Conservation (phyloP, 179 eudicot species). For the Beta lomatogona region DNA sequence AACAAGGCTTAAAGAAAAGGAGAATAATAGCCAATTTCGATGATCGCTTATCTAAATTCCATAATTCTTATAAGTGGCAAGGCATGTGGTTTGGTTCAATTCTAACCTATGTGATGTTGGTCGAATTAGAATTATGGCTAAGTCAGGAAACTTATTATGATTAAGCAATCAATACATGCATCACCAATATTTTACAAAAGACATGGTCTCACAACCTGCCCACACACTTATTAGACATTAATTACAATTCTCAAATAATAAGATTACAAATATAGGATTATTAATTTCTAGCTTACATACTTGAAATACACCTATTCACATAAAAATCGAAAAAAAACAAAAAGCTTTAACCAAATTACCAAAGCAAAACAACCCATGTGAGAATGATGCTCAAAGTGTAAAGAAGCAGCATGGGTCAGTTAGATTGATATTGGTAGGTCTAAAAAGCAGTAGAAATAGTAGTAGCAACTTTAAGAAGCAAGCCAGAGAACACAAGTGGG, state of each 20-base stretch:
- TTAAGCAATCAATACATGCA: no score
- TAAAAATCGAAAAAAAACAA: not conserved
- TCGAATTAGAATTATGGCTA: no score
- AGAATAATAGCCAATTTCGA: no score
- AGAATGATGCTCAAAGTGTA: conserved; percentile 1
- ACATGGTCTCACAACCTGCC: not conserved
- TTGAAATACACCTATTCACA: conserved; percentile 1
- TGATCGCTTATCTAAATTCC: no score
- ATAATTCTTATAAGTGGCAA: no score
- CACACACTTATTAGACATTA: not conserved
- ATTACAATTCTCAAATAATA: not conserved
- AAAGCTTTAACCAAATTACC: not conserved
- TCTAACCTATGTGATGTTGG: no score
- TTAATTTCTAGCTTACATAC: not conserved
- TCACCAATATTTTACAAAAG: not conserved
- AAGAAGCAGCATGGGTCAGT: not conserved
- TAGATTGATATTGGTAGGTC: not conserved
- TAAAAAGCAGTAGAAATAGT: not conserved
- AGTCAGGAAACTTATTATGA: no score
- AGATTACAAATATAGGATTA: not conserved
- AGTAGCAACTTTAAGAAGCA: conserved; percentile 55
- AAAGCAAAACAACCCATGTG: conserved; percentile 21
- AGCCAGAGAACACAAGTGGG: conserved; percentile 57
- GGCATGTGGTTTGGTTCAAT: no score
- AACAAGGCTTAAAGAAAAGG: no score